Conservation (phyloP, 768 basidiomycete species). For the Lactarius sp. region DNA sequence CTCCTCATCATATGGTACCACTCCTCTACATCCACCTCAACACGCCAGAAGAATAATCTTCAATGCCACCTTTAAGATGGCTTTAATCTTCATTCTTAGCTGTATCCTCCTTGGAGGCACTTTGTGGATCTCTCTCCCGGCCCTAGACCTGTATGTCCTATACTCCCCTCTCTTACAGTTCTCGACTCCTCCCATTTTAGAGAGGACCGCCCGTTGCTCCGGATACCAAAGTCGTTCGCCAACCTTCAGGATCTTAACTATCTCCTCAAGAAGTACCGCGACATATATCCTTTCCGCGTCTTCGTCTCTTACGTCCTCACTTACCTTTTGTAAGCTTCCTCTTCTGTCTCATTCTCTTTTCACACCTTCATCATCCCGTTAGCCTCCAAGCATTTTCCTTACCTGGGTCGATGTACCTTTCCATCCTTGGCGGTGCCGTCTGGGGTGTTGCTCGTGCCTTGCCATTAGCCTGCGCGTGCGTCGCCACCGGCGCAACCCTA, state of each 20-base stretch:
- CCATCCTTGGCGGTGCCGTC: constrained; percentile 92
- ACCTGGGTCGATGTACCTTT: constrained; percentile 96
- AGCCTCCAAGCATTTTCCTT: constrained; percentile 96
- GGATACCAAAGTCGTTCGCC: constrained; percentile 82
- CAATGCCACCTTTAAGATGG: constrained; percentile 81
- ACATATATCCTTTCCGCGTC: constrained; percentile 81
- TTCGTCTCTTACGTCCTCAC: constrained; percentile 83
- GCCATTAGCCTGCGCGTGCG: constrained; percentile 86
- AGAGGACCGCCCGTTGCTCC: constrained; percentile 67
- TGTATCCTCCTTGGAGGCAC: constrained; percentile 66
- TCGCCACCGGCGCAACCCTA: constrained; percentile 84
- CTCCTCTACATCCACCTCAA: constrained; percentile 35
- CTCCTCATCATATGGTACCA: constrained; percentile 19
- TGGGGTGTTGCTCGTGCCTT: constrained; percentile 88
- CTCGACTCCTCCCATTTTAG: constrained; percentile 37
- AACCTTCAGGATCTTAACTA: constrained; percentile 82
- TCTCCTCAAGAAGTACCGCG: constrained; percentile 87
- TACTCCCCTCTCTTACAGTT: constrained; percentile 2
- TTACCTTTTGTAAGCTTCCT: constrained; percentile 78
- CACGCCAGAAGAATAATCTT: constrained; percentile 57
- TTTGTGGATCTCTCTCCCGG: constrained; percentile 78
- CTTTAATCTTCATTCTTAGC: constrained; percentile 66
- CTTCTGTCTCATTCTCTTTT: constrained; percentile 11
- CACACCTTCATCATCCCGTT: constrained; percentile 14
- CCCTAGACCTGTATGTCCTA: constrained; percentile 63